A percentile compares a stretch with the other conserved stretches of the same genome.
These are phyloP conservation scores for Chrysoporthe austroafricana DNA, from an alignment of 2,329 filamentous ascomycete genomes.

Conservation along the genomic window DNA sequence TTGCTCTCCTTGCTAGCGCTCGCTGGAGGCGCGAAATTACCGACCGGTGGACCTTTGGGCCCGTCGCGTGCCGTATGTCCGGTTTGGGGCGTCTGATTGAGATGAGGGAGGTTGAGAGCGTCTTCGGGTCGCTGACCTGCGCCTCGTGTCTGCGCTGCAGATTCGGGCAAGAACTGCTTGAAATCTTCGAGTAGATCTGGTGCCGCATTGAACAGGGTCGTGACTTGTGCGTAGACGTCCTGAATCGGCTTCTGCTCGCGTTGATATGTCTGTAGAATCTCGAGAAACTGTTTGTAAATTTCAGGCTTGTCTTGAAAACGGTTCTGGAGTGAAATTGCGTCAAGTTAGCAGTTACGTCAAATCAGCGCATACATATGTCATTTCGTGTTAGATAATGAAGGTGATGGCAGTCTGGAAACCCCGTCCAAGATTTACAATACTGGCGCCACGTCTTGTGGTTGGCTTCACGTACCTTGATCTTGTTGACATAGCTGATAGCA, in stretches of 20 bases:
- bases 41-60: conserved; percentile 88
- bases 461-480: conserved; percentile 80
- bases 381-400: background rate
- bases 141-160: conserved; percentile 64
- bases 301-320: conserved; percentile 95
- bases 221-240: conserved; percentile 97
- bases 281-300: conserved; percentile 98
- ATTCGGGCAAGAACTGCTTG: conserved; percentile 96
- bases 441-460: background rate
- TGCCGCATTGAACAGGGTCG: conserved; percentile 87
- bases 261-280: conserved; percentile 98
- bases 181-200: conserved; percentile 97
- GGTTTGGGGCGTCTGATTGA: conserved; percentile 60
- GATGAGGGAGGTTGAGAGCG: conserved; percentile 51
- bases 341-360: background rate
- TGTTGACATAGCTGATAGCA: conserved; percentile 98
- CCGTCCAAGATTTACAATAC: background rate
- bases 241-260: conserved; percentile 97
- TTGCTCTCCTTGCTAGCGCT: conserved; percentile 90
- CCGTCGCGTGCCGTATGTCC: conserved; percentile 55
- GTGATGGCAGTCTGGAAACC: background rate
- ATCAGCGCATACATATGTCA: background rate
- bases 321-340: conserved; percentile 62
- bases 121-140: conserved; percentile 69
- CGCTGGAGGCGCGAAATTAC: conserved; percentile 83